Base-by-base conservation (phyloP, 805 yeast species). In the Sugiyamaella marilandica region DNA sequence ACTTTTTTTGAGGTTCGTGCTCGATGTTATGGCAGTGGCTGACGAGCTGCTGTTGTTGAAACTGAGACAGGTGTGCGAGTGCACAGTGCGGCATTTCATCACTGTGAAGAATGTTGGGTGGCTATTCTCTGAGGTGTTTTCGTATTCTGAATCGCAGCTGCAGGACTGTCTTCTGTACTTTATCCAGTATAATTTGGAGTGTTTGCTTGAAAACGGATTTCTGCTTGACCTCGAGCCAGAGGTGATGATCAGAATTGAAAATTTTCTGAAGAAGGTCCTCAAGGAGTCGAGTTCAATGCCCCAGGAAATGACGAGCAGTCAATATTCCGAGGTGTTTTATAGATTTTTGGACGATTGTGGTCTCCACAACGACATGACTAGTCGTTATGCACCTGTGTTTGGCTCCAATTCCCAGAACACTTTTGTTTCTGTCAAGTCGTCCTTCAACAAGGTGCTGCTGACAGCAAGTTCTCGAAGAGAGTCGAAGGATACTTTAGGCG, bases 91-190 rank as follows among this genome's bases (percentile, higher is more conserved):
- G 4, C 76, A 76, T 39, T 67, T 86, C 16, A 62, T 62, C 10
- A 58, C 62, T 19, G 68, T 81, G 10, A 86, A 84, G 16, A 86
- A 85, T 60, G 87, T 84, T 0, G 68, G 80, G 10, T 53, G 75
- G 0, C 62, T 89, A 11, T 62, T 87, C 11, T 68, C 75, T 10
- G 82, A 82, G 60, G 76, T 95, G 0, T 75, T 75, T 45, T 60
- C 69, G 16, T 69, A 76, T 45, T 66, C 75, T 18, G 85, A 89
- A 5, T 64, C 68, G 10, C 79, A 83, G 57, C 65, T 90, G 35
- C 73, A 81, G 55, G 73, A 75, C 47, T 77, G 80, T 50, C 80
- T 95, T 62, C 70, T 83, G 24, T 83, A 88, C 83, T 85, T 78
- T 59, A 72, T 87, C 10, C 81, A 78, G 58, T 75, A 79, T 57